Evolutionary conservation across 1,284 basidiomycete species (phyloP), one percentile per base, ranked within the genome.

Genomic region (Rhizopogon hawkerae): DNA sequence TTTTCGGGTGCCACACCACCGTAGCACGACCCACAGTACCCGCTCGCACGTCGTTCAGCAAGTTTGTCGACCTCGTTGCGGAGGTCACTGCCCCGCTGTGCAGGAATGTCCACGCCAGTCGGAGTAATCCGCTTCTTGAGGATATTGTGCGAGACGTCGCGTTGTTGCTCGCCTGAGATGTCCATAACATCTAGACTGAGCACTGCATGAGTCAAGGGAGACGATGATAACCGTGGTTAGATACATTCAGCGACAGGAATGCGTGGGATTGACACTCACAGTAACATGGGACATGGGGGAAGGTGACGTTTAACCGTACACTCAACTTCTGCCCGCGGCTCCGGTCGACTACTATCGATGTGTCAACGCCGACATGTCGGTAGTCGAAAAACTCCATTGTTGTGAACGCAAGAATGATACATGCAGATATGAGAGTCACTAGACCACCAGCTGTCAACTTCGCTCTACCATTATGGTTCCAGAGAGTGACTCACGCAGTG

Each of bases 131-230:
- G 82, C 5, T 81, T 85, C 66, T 98, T 96, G 51, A 85, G 62
- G 53, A 98, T 78, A 62, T 93, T 92, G 68, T 98, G 95, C 9
- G 89, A 78, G 39, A 96, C 67, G 60, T 96, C 93, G 53, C 85
- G 78, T 64, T 96, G 92, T 38, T 88, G 83, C 72, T 98, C 95
- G 24, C 96, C 96, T 50, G 89, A 92, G 54, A 98, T 96, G 65
- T 99, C 96, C 89, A 97, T 96, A 47, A 98, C 83, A 67, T 98
- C 96, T 48, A 98, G 69, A 64, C 90, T 93, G 45, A 97, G 77
- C 41, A 97, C 92, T 96, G 59, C 5, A 46, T 47, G 21, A 34
- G 36, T 39, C 34, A 8, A 35, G 18, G 5, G 33, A 35, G n/a
- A 35, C 29, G 23, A 13, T 5, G 26, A 34, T 24, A 21, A 33